Conservation (phyloP, 1,139 yeast genomes). For the Wickerhamiella pararugosa region DNA sequence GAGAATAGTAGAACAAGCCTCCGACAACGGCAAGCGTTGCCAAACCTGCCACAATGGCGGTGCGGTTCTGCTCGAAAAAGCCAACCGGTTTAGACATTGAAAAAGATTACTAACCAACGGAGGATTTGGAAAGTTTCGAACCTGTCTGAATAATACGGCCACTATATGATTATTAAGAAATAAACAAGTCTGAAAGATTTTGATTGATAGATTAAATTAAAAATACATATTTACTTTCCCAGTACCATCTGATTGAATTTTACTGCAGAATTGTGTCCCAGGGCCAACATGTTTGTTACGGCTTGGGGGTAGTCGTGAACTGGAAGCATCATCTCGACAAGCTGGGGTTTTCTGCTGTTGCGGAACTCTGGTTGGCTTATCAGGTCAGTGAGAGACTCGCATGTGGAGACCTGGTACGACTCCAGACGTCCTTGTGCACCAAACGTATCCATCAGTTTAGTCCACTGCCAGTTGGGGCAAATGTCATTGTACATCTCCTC, state of each 20-base stretch:
- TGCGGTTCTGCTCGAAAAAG: constrained; percentile 19
- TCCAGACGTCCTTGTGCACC: constrained; percentile 41
- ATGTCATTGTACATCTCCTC: constrained; percentile 66
- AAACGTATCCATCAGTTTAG: constrained; percentile 44
- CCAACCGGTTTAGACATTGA: background rate
- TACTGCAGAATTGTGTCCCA: no score
- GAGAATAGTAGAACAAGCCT: constrained; percentile 19
- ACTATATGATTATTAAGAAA: no score
- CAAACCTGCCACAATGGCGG: constrained; percentile 22
- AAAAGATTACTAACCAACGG: background rate
- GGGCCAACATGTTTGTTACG: constrained; percentile 11
- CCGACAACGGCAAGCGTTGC: constrained; percentile 24
- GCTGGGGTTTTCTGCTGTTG: constrained; percentile 28
- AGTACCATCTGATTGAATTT: no score
- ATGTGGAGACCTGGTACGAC: constrained; percentile 24
- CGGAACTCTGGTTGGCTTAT: constrained; percentile 25
- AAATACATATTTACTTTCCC: no score
- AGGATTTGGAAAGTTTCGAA: no score
- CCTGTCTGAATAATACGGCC: no score
- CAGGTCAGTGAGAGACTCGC: constrained; percentile 23
- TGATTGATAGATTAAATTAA: no score
- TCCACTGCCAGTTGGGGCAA: constrained; percentile 68
- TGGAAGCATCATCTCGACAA: constrained; percentile 45
- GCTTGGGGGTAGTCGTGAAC: constrained; percentile 46
- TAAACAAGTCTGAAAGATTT: no score